Conservation (phyloP, 2,329 filamentous ascomycete genomes). For the Metarhizium guizhouense region DNA sequence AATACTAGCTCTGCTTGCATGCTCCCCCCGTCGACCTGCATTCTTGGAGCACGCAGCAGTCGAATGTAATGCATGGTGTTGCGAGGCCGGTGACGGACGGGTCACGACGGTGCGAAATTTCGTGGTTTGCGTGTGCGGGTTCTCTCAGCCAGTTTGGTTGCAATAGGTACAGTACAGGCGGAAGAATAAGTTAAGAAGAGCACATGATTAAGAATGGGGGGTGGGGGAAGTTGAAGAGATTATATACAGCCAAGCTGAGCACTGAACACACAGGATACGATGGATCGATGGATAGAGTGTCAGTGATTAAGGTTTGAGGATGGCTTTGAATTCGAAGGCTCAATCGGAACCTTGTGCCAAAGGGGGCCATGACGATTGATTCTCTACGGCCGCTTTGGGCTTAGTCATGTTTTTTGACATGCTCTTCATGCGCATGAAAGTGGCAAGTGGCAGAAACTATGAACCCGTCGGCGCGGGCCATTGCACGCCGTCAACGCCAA, state of each 20-base stretch:
- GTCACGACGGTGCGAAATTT: not conserved
- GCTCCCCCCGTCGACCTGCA: conserved; percentile 18
- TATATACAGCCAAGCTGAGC: not conserved
- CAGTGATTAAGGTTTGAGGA: not conserved
- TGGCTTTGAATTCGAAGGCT: not conserved
- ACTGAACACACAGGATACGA: not conserved
- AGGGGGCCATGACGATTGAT: not conserved
- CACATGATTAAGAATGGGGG: not conserved
- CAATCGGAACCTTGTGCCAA: not conserved
- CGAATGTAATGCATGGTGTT: conserved; percentile 49
- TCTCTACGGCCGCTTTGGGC: not conserved
- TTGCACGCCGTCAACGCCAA: not conserved
- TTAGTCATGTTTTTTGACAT: conserved; percentile 1
- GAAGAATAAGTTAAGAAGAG: not conserved
- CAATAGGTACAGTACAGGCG: not conserved
- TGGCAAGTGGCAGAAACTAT: not conserved
- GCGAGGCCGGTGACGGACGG: not conserved
- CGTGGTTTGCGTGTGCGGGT: not conserved
- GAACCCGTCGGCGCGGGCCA: not conserved
- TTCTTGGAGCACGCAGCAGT: conserved; percentile 37
- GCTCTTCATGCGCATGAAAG: not conserved
- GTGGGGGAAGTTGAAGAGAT: not conserved
- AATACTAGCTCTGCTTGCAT: conserved; percentile 35
- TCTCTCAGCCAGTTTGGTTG: not conserved
- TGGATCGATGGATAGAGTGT: not conserved